Evolutionary conservation across 306 rosid genomes (phyloP), one percentile per base, ranked within the genome.

Genomic region (Trifolium fragiferum): DNA sequence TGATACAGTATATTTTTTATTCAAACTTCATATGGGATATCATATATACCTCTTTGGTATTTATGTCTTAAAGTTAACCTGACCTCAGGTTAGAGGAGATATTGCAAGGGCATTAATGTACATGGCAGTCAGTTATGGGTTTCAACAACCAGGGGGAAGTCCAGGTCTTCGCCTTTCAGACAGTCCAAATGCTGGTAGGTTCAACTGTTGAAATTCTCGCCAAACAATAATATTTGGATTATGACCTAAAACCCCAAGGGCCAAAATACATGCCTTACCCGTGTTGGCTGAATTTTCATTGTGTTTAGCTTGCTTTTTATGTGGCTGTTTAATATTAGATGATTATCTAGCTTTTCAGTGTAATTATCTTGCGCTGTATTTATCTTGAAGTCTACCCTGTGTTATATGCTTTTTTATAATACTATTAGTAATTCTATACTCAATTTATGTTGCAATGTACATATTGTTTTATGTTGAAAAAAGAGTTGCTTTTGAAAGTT

Each of bases 41-140:
- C n/a, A n/a, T n/a, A n/a, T n/a, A 30, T 74, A 37, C 66, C 66
- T 27, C 46, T 40, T 67, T 12, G 25, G 38, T 76, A 7, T 59
- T 49, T 68, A 67, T 66, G 15, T 50, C 44, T 65, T 59, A 53
- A 81, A 50, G 50, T 78, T 65, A 20, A 72, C 70, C 21, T 61
- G 51, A 82, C 59, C 59, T 82, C 86, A 88, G 96, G 89, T 88
- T 40, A 87, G 93, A 85, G 93, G 96, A 71, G 96, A 90, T 76
- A 83, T 90, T 59, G 91, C 96, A 46, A 85, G 90, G 87, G 91
- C 90, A 58, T 65, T 88, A 76, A 86, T 90, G 96, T 90, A 85
- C 84, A 88, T 88, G 91, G 93, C 89, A 70, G 86, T 90, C 63
- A 80, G 86, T 62, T 90, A 90, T 58, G 89, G 93, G 70, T 83